Evolutionary conservation across 306 rosid species (phyloP).

Genomic region (Clitoria ternatea): DNA sequence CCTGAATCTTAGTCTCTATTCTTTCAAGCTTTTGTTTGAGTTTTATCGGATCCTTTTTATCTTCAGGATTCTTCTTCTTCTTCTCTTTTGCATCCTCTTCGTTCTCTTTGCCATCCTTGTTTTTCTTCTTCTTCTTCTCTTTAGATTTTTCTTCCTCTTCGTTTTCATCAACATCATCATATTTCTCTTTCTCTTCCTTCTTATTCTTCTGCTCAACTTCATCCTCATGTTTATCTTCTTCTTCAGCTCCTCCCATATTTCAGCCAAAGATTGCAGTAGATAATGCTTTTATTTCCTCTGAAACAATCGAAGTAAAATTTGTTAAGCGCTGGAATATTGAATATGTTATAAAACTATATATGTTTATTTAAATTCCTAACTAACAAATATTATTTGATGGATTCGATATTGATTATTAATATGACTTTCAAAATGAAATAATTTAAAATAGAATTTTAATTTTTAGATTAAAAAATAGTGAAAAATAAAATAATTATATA

Average conservation of each 20-base stretch:
- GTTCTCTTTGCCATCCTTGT: conserved; percentile 12
- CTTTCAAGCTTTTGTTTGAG: conserved; percentile 57
- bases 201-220: conserved; percentile 17
- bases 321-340: too few species aligned
- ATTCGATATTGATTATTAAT: too few species aligned
- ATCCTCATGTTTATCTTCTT: background rate
- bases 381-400: too few species aligned
- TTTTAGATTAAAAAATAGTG: too few species aligned
- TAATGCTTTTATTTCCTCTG: conserved; percentile 21
- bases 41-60: conserved; percentile 46
- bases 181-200: conserved; percentile 23
- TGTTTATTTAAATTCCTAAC: too few species aligned
- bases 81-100: conserved; percentile 28
- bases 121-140: conserved; percentile 41
- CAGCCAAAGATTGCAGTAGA: background rate
- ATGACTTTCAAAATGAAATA: too few species aligned
- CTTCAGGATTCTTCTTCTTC: conserved; percentile 58
- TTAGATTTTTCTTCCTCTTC: conserved; percentile 22
- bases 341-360: too few species aligned
- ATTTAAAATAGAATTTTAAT: too few species aligned
- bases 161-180: conserved; percentile 4
- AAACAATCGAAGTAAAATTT: conserved; percentile 5
- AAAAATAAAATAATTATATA: too few species aligned
- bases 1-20: conserved; percentile 51
- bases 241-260: conserved; percentile 46